These are phyloP conservation scores for Acacia crassicarpa DNA, from an alignment of 306 rosid species.

Conservation along the genomic window DNA sequence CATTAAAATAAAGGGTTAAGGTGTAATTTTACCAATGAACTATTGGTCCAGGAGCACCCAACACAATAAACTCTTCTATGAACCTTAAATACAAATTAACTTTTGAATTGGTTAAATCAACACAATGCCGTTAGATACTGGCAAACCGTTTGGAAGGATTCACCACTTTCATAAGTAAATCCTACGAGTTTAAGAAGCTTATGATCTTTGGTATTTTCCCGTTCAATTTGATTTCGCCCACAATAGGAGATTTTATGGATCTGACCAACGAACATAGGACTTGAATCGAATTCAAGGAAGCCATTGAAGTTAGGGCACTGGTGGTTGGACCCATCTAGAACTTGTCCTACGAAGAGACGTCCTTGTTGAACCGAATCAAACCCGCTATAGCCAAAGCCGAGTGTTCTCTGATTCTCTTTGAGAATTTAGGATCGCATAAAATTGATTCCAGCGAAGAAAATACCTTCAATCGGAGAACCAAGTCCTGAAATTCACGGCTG, in stretches of 20 bases:
- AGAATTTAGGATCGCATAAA: conserved; percentile 44
- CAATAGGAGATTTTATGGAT: conserved; percentile 73
- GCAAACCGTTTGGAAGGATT: no score
- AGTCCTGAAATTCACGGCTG: conserved; percentile 65
- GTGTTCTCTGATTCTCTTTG: conserved; percentile 51
- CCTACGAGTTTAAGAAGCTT: conserved; percentile 36
- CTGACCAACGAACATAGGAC: conserved; percentile 59
- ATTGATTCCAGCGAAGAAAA: conserved; percentile 49
- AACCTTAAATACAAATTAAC: no score
- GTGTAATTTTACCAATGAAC: no score
- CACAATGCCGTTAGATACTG: no score
- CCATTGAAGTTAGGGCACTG: conserved; percentile 50
- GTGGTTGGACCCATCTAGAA: conserved; percentile 59
- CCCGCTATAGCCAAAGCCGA: conserved; percentile 48
- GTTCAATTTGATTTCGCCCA: conserved; percentile 72
- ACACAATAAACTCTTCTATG: no score
- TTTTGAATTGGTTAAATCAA: no score
- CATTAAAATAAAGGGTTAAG: no score
- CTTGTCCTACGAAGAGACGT: conserved; percentile 87
- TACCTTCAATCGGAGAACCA: conserved; percentile 60
- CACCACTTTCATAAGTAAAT: conserved; percentile 40
- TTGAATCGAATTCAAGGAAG: conserved; percentile 46
- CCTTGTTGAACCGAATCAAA: conserved; percentile 76
- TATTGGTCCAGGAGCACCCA: no score
- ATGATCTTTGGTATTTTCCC: conserved; percentile 62